Evolutionary conservation across 306 rosid species (phyloP).

Genomic region (Crataegus laevigata): DNA sequence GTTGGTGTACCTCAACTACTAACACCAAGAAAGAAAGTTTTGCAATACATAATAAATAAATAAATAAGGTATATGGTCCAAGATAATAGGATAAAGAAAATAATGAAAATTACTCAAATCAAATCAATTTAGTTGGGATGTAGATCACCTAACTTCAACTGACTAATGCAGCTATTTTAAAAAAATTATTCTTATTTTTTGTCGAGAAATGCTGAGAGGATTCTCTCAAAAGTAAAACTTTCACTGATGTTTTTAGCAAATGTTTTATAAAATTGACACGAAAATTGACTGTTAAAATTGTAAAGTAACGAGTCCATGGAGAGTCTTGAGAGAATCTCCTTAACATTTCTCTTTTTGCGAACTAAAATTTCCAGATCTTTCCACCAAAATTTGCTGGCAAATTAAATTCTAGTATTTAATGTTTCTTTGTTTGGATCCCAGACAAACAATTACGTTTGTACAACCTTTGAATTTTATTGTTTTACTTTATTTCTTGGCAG

Average conservation of each 20-base stretch:
- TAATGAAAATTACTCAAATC: conserved; percentile 23
- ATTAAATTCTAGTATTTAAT: conserved; percentile 7
- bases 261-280: too few relatives aligned
- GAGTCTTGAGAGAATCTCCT: too few relatives aligned
- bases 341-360: too few relatives aligned
- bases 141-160: conserved; percentile 83
- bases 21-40: not conserved
- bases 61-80: not conserved
- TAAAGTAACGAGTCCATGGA: too few relatives aligned
- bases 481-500: conserved; percentile 18
- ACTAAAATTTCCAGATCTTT: not conserved
- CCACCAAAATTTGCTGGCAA: conserved; percentile 28
- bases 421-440: not conserved
- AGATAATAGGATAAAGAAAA: conserved; percentile 10
- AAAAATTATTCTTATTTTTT: conserved; percentile 1
- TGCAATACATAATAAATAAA: not conserved
- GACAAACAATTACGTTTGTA: not conserved
- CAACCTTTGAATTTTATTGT: not conserved
- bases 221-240: too few relatives aligned
- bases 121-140: conserved; percentile 53
- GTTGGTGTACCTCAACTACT: not conserved
- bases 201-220: too few relatives aligned
- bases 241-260: too few relatives aligned
- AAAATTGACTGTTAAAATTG: too few relatives aligned
- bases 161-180: conserved; percentile 48